Evolutionary conservation across 1,139 yeast genomes (phyloP), one percentile per base, ranked within the genome.

Genomic region (Yamadazyma siamensis): DNA sequence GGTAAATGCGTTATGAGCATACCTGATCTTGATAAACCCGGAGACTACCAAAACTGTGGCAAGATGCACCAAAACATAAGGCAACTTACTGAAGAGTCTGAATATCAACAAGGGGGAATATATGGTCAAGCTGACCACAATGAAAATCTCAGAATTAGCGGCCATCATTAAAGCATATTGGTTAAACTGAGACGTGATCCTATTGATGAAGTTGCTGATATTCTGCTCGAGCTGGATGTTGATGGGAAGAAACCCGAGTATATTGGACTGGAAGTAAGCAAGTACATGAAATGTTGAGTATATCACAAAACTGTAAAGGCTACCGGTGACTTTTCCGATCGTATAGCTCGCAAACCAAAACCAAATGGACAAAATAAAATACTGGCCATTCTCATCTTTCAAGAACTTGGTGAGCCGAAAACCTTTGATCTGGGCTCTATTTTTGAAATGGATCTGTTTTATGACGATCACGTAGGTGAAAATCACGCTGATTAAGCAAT

Each of bases 261-360:
- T 38, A 32, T 56, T 52, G 27, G 49, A 44, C 31, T 65, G 71
- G 49, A 74, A 65, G 52, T 77, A 78, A 22, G 66, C 62, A 38
- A 76, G 52, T 15, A 70, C 56, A 53, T 78, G 84, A 59, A 78
- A 78, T 3, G 72, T 39, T 1, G 81, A 73, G 51, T 68, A 78
- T n/a, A 77, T 70, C 4, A 65, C 59, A 38, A 74, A 77, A 17
- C 82, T 71, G 46, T 71, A 71, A 26, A 74, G 56, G 7, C 65
- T 53, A n/a, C 69, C 68, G 6, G 56, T 46, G 13, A 65, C 46
- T 13, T 47, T 47, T 2, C 64, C 66, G 29, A 61, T 46, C 15
- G 47, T 40, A 35, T 50, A 55, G 37, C 66, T 56, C 10, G 59
- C 43, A 18, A 51, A 31, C 32, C 53, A 63, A 21, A 71, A 59